Percentiles rank a stretch among this genome's conserved stretches.
Evolutionary conservation across 2,329 filamentous ascomycete species (phyloP).

Genomic region (Monilinia fructigena): DNA sequence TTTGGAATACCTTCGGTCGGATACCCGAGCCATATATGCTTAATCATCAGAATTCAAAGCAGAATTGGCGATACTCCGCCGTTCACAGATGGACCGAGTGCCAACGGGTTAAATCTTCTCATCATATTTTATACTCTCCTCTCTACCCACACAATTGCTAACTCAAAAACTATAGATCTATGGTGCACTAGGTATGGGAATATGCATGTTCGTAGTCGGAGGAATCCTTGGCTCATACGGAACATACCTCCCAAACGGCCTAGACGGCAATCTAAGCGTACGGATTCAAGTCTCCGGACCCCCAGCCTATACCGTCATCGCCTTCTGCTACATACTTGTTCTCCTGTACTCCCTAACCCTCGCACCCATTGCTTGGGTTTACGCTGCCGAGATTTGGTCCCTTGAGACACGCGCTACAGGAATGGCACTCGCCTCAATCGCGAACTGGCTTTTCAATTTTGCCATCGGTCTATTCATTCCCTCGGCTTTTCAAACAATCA

Average conservation of each 20-base stretch:
- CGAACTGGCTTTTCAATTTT: constrained; percentile 60
- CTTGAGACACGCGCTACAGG: constrained; percentile 59
- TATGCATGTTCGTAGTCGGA: constrained; percentile 49
- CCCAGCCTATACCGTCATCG: constrained; percentile 61
- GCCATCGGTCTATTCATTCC: constrained; percentile 59
- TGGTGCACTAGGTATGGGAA: constrained; percentile 44
- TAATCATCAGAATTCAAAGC: too few species aligned
- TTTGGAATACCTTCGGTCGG: too few species aligned
- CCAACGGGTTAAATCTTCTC: too few species aligned
- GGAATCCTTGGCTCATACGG: constrained; percentile 46
- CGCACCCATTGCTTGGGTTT: constrained; percentile 64
- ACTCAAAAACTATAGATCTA: constrained; percentile 36
- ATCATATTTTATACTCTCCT: too few species aligned
- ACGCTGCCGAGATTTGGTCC: constrained; percentile 64
- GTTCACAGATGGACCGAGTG: too few species aligned
- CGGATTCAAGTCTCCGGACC: constrained; percentile 52
- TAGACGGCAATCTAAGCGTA: constrained; percentile 51
- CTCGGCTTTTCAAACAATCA: constrained; percentile 57
- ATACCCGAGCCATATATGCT: too few species aligned
- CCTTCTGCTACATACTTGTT: constrained; percentile 63
- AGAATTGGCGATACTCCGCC: too few species aligned
- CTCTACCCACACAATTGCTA: constrained; percentile 28
- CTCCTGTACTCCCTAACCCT: constrained; percentile 63
- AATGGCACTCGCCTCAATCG: constrained; percentile 56
- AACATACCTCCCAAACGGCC: constrained; percentile 45